These are phyloP conservation scores for Aspergillus sp. DNA, from an alignment of 2,329 filamentous ascomycete species.

Conservation along the genomic window DNA sequence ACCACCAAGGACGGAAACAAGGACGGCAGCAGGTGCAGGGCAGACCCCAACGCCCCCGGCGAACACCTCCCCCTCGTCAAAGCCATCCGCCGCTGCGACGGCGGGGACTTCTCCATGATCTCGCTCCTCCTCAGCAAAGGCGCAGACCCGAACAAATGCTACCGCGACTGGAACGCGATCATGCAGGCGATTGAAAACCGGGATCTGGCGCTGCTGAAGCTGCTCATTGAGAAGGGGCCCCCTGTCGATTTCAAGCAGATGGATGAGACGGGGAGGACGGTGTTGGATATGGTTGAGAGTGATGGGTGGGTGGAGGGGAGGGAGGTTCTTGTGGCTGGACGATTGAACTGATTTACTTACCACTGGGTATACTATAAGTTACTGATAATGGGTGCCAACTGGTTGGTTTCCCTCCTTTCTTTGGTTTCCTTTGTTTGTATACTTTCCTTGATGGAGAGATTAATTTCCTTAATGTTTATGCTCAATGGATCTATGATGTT, in stretches of 20 bases:
- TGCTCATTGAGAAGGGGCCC: conserved; percentile 49
- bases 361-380: no score
- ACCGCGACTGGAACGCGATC: conserved; percentile 65
- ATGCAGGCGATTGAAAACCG: conserved; percentile 67
- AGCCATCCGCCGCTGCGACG: background rate
- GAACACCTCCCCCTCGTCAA: background rate
- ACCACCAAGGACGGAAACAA: no score
- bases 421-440: no score
- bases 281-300: background rate
- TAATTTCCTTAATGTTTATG: no score
- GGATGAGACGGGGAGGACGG: background rate
- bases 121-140: conserved; percentile 62
- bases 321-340: background rate
- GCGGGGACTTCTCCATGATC: conserved; percentile 44
- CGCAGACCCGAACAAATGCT: conserved; percentile 65
- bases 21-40: no score
- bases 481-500: no score
- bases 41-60: background rate
- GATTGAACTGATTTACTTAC: no score
- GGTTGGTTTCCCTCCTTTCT: no score
- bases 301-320: background rate
- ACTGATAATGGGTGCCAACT: no score
- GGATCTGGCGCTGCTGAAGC: conserved; percentile 53
- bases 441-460: no score
- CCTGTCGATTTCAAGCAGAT: background rate